Percentiles rank a stretch among this genome's conserved stretches.
Conservation (phyloP, 257 asterid species). For the Solanum virginianum region DNA sequence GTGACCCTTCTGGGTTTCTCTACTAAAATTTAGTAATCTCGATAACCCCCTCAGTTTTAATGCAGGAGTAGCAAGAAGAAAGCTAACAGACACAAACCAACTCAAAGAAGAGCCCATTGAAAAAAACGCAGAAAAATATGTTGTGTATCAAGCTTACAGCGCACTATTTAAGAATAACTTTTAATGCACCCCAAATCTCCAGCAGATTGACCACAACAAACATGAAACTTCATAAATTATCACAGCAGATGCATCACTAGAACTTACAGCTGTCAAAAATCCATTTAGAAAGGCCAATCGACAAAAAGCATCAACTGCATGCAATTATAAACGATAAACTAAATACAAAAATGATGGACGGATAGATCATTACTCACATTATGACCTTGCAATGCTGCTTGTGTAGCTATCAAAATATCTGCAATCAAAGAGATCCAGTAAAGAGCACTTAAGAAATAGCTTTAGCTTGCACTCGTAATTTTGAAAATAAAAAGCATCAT, state of each 20-base stretch:
- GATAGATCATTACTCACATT: slow-evolving; percentile 42
- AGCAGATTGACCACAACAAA: not conserved
- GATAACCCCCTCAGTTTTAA: not conserved
- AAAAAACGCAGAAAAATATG: not conserved
- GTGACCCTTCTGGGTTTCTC: not conserved
- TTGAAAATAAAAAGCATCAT: not conserved
- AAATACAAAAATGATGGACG: not conserved
- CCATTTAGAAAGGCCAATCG: not conserved
- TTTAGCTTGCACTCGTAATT: not conserved
- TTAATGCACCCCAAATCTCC: not conserved
- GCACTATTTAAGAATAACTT: not conserved
- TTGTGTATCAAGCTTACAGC: not conserved
- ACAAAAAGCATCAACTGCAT: not conserved
- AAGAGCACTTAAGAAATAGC: not conserved
- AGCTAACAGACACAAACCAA: not conserved
- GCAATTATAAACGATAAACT: not conserved
- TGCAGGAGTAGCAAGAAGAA: not conserved
- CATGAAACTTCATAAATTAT: not conserved
- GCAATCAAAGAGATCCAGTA: slow-evolving; percentile 14
- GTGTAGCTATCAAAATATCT: slow-evolving; percentile 71
- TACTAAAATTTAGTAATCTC: not conserved
- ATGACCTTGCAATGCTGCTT: slow-evolving; percentile 61
- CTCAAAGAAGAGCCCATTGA: not conserved
- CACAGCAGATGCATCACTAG: not conserved
- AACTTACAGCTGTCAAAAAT: not conserved